Evolutionary conservation across 2,329 filamentous ascomycete genomes (phyloP).

Genomic region (Scedosporium apiospermum): DNA sequence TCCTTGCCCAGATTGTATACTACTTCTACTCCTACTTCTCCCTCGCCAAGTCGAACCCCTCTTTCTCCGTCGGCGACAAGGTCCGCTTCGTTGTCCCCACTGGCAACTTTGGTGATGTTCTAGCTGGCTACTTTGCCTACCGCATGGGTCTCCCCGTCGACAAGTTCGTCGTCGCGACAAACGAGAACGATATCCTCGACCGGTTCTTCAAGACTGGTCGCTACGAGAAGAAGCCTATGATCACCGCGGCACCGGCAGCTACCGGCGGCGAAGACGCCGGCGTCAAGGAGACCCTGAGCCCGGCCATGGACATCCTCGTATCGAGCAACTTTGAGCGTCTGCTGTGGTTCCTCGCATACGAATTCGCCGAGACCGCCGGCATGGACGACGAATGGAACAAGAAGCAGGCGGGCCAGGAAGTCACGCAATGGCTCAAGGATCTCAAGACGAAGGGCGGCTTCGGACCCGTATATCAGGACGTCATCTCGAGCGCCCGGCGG

Average conservation of each 20-base stretch:
- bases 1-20: conserved; percentile 93
- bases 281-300: conserved; percentile 84
- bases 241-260: conserved; percentile 31
- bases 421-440: conserved; percentile 64
- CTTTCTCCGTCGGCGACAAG: conserved; percentile 55
- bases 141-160: conserved; percentile 82
- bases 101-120: conserved; percentile 93
- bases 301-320: conserved; percentile 96
- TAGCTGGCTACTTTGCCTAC: conserved; percentile 87
- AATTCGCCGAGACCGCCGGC: conserved; percentile 49
- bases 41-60: conserved; percentile 50
- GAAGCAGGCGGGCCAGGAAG: conserved; percentile 64
- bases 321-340: conserved; percentile 95
- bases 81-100: conserved; percentile 86
- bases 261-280: conserved; percentile 59
- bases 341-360: conserved; percentile 83
- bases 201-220: conserved; percentile 85
- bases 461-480: conserved; percentile 60
- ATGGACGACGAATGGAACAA: conserved; percentile 58
- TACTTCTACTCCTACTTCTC: conserved; percentile 94
- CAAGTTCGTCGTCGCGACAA: conserved; percentile 87
- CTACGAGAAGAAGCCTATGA: conserved; percentile 70
- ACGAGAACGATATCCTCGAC: conserved; percentile 95
- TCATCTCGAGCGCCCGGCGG: conserved; percentile 59
- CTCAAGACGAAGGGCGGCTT: conserved; percentile 80